Conservation (phyloP, 2,329 filamentous ascomycete genomes). For the Colletotrichum horii region DNA sequence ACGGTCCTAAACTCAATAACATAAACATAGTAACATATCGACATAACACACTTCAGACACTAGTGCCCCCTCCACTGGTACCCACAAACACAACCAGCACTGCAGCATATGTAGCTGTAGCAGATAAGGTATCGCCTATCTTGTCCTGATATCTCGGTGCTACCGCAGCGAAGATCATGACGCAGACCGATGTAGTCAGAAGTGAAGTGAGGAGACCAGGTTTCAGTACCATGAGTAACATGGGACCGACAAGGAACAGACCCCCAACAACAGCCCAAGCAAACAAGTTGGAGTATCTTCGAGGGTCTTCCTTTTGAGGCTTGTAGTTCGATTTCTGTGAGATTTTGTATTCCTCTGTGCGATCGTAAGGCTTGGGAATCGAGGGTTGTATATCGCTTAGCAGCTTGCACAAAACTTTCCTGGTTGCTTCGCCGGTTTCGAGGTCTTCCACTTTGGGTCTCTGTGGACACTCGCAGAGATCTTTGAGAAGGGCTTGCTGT, state of each 20-base stretch:
- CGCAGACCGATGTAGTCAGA: background rate
- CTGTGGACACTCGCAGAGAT: no score
- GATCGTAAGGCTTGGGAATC: no score
- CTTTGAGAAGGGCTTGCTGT: background rate
- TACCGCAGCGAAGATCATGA: background rate
- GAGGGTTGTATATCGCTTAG: no score
- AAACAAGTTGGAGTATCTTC: background rate
- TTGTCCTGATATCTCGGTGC: accelerated
- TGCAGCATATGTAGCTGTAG: background rate
- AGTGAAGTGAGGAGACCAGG: background rate
- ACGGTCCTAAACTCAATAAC: no score
- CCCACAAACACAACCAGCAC: background rate
- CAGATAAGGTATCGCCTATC: background rate
- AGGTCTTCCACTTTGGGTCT: no score
- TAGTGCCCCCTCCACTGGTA: background rate
- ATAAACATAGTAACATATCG: no score
- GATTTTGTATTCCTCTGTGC: no score
- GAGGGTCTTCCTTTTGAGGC: background rate
- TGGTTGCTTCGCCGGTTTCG: no score
- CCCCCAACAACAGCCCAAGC: background rate
- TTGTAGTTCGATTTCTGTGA: background rate
- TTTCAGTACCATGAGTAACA: background rate
- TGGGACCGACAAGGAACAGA: background rate
- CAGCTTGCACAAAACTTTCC: no score
- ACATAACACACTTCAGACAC: background rate